Percentiles rank a stretch among this genome's conserved stretches.
These are phyloP conservation scores for Pseudocercospora fuligena DNA, from an alignment of 2,329 filamentous ascomycete genomes.

Conservation along the genomic window DNA sequence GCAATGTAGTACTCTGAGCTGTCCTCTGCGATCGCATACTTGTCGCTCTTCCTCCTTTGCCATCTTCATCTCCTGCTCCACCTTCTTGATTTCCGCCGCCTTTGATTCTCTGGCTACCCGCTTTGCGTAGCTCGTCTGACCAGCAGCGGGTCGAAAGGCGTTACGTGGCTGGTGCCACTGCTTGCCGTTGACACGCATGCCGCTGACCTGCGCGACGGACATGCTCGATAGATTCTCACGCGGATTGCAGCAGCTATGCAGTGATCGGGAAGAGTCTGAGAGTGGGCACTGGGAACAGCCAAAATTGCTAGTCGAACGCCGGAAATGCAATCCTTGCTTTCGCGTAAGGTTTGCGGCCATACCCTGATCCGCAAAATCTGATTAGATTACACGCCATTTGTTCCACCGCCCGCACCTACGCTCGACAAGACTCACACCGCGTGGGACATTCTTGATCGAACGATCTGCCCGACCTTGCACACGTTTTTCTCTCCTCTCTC, in stretches of 20 bases:
- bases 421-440: slow-evolving; percentile 20
- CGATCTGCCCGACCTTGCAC: not conserved
- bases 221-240: not conserved
- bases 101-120: slow-evolving; percentile 72
- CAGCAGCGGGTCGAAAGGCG: slow-evolving; percentile 80
- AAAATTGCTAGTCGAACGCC: not conserved
- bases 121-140: slow-evolving; percentile 78
- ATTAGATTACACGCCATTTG: not conserved
- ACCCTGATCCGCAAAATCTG: not conserved
- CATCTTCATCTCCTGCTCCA: slow-evolving; percentile 93
- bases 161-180: slow-evolving; percentile 87
- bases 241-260: not conserved
- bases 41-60: slow-evolving; percentile 90
- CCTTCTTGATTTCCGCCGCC: slow-evolving; percentile 79
- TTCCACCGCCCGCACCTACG: not conserved
- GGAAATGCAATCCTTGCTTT: not conserved
- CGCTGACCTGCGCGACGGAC: slow-evolving; percentile 39
- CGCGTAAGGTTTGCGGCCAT: not conserved
- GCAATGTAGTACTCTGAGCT: not conserved
- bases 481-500: not conserved
- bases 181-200: slow-evolving; percentile 91
- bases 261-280: slow-evolving; percentile 12
- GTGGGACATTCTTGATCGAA: not conserved
- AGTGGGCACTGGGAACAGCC: not conserved
- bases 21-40: slow-evolving; percentile 55